Base-by-base conservation (phyloP, 2,329 filamentous ascomycete species). In the Arthroderma sp. region DNA sequence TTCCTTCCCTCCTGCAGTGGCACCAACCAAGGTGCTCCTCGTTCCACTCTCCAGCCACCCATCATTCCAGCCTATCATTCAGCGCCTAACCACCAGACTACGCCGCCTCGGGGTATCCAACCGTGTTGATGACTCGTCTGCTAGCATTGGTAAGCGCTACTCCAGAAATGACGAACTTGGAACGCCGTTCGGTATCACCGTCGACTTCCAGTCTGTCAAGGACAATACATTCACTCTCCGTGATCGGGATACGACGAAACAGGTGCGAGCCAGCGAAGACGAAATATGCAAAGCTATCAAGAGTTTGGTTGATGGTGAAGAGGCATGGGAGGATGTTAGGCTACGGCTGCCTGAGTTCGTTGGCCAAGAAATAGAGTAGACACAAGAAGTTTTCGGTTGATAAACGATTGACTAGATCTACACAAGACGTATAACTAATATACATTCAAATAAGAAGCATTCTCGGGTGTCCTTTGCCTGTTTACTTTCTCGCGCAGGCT, bases 21-120 rank as follows among this genome's bases (percentile, higher is more conserved):
- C 91, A n/a, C 91, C 91, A 2, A 94, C 86, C 52, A 95, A 95
- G 72, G 87, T 95, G 42, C 77, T 96, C 46, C 79, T 98, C 48
- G 86, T 94, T 27, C 89, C 89, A 32, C 75, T 96, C 37, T 94
- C 87, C 44, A 78, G 75, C 56, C 84, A 94, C 61, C 66, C 78
- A 41, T 78, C 82, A 53, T 94, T 96, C 72, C 77, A 76, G 54
- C 84, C 87, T n/a, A 73, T 84, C 39, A 71, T 88, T 45, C 74
- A 77, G 56, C 72, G 77, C 54, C 69, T 96, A 51, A 85, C 83
- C 46, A 73, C 81, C 58, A 81, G 80, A 59, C 78, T 96, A 47
- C 82, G 87, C 56, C 75, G 77, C 42, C 67, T 83, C 44, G 83
- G 83, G 46, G 73, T 96, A 45, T 86, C 86, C 37, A 93, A 78